Base-by-base conservation (phyloP, 1,284 basidiomycete genomes). In the Cystobasidiaceae sp. region DNA sequence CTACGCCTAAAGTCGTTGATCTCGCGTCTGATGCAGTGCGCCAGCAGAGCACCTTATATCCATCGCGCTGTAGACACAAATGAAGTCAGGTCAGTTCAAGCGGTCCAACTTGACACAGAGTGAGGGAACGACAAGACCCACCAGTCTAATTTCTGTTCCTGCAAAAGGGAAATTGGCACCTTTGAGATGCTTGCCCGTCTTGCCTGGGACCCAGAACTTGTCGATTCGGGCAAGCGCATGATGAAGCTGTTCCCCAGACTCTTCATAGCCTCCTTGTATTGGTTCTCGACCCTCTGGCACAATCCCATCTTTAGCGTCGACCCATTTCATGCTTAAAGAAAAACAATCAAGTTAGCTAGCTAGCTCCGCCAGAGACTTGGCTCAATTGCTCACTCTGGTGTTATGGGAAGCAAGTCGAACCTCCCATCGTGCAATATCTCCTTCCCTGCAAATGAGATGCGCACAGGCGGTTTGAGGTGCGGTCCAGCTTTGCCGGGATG, bases 401-500 rank as follows among this genome's bases (percentile, higher is more conserved):
- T 64, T 5, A 64, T 56, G 2, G 61, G 61, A 9, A 64, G 39
- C 19, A 64, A 27, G 34, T 64, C 61, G 32, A 43, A 64, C 30
- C 61, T n/a, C 21, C 61, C 61, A 27, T 64, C 61, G 23, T 64
- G 61, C n/a, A 46, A 15, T 17, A 55, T 33, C 39, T 64, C 61
- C 33, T 55, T 46, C 11, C 61, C 61, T 30, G 49, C 61, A 49
- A 54, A 54, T 9, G 49, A 45, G 23, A 64, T 64, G 11, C 61
- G 11, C 15, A 64, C 61, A 19, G 61, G 61, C 21, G 61, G 61
- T 13, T 27, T 17, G 8, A 64, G 33, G 41, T 64, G 61, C 15
- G 61, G 61, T 6, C 61, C 61, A 49, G 61, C 61, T 49, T 64
- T 64, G 17, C 39, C 61, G 27, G 61, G 61, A 56, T 64, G 61